Percentiles rank a stretch among this genome's conserved stretches.
Conservation (phyloP, 2,329 filamentous ascomycete genomes). For the Curvularia sp. region DNA sequence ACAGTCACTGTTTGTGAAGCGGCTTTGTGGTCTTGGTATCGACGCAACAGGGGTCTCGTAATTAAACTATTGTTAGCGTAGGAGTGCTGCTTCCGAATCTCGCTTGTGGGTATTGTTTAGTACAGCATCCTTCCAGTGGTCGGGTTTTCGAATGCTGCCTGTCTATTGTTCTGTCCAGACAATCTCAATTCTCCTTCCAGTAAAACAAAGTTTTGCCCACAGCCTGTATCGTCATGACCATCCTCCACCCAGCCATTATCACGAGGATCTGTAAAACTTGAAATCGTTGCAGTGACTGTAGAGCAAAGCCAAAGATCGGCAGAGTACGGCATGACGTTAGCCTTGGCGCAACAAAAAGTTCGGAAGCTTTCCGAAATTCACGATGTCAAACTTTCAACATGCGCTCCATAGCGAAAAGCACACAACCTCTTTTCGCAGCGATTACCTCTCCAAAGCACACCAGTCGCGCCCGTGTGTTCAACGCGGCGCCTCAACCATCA, state of each 20-base stretch:
- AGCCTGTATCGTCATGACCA: not conserved
- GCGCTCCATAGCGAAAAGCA: constrained; percentile 23
- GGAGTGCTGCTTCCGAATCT: too few species aligned
- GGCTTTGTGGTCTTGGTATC: too few species aligned
- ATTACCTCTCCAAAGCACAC: constrained; percentile 23
- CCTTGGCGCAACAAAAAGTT: constrained; percentile 25
- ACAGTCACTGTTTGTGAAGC: too few species aligned
- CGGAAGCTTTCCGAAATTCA: constrained; percentile 16
- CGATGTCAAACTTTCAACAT: constrained; percentile 21
- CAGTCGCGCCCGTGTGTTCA: constrained; percentile 11
- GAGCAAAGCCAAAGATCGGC: not conserved
- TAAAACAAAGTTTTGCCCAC: not conserved
- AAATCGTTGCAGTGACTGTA: not conserved
- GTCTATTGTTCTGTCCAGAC: too few species aligned
- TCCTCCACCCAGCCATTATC: not conserved
- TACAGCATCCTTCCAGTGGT: too few species aligned
- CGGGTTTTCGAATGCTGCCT: too few species aligned
- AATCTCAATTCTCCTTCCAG: too few species aligned
- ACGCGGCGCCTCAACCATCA: constrained; percentile 13
- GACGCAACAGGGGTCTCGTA: too few species aligned
- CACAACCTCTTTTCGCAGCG: constrained; percentile 22
- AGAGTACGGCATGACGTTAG: constrained; percentile 18
- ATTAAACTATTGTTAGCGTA: too few species aligned
- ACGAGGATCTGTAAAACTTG: not conserved
- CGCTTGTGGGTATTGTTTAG: too few species aligned